Evolutionary conservation across 352 stramenopile genomes (phyloP), one percentile per base, ranked within the genome.

Genomic region (Pythium brachiatum): DNA sequence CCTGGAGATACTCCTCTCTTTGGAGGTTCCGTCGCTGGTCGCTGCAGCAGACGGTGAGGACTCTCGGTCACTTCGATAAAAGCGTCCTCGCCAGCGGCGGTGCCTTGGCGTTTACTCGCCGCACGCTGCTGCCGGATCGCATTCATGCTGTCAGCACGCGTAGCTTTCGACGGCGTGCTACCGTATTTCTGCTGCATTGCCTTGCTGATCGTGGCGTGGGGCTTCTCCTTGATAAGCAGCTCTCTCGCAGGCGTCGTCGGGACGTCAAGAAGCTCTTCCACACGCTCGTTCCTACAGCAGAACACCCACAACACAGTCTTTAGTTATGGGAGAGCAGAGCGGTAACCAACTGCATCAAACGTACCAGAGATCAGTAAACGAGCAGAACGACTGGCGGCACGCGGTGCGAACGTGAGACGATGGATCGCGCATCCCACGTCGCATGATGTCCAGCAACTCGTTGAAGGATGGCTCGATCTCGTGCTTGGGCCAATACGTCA

Each of bases 361-460:
- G 36, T 70, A 92, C 83, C 81, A 92, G 41, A 69, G 57, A 7
- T 69, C 63, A 3, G 78, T 74, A 21, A 90, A 73, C 16, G 53
- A 60, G 32, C 64, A 81, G 39, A 89, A 73, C 6, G 71, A 67
- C 18, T 89, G 70, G 44, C 83, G 83, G 43, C 70, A 73, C 2
- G 57, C 57, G 27, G 74, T 76, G 0, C 83, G 73, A 5, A 90
- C 81, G 18, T 62, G 32, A 0, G 63, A 48, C 3, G 75, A 69
- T 7, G 83, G 68, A 58, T 89, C 76, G 3, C 73, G 57, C 26
- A 92, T 57, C 11, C 76, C 83, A 21, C 64, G 66, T 23, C 60
- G 66, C 31, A 90, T 62, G 0, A 90, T 76, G 5, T 83, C 74
- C 20, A 88, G 44, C 43, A 90, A 41, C n/a, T 88, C 81, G 9